phyloP scores from a whole-genome alignment of 345 rosid species.

The Eucalyptus lansdowneana region DNA sequence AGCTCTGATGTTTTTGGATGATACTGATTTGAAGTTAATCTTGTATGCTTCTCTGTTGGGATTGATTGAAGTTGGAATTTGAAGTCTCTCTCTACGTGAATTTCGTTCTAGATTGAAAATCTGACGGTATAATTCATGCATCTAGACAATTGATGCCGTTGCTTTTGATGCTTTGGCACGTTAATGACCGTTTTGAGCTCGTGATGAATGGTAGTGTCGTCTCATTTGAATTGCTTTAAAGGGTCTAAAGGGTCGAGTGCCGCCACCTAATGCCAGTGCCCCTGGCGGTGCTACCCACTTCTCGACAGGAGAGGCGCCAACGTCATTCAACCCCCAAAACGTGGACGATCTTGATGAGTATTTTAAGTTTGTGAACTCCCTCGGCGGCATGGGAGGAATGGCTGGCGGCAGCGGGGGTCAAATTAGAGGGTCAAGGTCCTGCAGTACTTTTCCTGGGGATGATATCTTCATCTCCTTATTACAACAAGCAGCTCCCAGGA shows the following conservation, averaged over 20 bases:
- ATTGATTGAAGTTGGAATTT: not conserved
- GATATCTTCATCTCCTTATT: slow-evolving; percentile 32
- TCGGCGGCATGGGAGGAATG: slow-evolving; percentile 24
- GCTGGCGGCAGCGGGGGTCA: slow-evolving; percentile 11
- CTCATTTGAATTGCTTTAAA: slow-evolving; percentile 11
- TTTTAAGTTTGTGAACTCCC: slow-evolving; percentile 46
- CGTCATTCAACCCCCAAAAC: slow-evolving; percentile 45
- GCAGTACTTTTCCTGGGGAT: slow-evolving; percentile 48
- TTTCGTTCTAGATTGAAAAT: not conserved
- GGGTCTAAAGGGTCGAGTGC: slow-evolving; percentile 64
- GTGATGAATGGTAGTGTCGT: not conserved
- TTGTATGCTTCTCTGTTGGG: not conserved
- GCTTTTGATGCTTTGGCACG: not conserved
- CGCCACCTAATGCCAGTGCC: slow-evolving; percentile 56
- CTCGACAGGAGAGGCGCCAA: slow-evolving; percentile 50
- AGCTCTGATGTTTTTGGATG: not conserved
- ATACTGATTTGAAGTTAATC: not conserved
- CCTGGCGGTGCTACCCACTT: slow-evolving; percentile 47
- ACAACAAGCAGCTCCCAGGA: slow-evolving; percentile 6
- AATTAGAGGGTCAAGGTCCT: slow-evolving; percentile 26
- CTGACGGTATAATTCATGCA: not conserved
- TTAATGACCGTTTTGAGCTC: not conserved
- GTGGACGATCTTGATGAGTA: slow-evolving; percentile 58
- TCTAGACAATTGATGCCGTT: not conserved
- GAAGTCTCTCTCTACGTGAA: not conserved